Percentiles rank a stretch among this genome's conserved stretches.
phyloP scores from a whole-genome alignment of 352 stramenopile genomes.

The Phytophthora multivora region DNA sequence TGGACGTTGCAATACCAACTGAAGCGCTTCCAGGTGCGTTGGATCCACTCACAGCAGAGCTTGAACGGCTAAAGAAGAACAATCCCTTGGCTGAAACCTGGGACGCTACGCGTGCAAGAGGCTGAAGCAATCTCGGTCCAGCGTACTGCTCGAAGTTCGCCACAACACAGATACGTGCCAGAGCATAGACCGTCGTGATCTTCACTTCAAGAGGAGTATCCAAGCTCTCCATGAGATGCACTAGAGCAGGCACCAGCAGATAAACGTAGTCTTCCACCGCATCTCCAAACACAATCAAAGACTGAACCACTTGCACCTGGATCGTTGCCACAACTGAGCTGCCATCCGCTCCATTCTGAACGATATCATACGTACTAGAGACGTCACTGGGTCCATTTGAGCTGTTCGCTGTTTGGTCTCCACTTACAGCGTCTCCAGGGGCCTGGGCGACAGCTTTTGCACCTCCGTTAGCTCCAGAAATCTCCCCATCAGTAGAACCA shows the following conservation, averaged over 20 bases:
- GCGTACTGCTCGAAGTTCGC: constrained; percentile 83
- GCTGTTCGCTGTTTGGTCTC: constrained; percentile 1
- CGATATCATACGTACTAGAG: constrained; percentile 38
- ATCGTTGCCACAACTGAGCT: constrained; percentile 38
- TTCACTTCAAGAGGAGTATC: constrained; percentile 85
- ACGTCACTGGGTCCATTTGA: constrained; percentile 26
- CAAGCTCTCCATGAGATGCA: constrained; percentile 93
- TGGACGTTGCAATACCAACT: constrained; percentile 56
- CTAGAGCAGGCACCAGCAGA: constrained; percentile 92
- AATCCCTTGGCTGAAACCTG: constrained; percentile 76
- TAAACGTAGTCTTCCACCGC: constrained; percentile 95
- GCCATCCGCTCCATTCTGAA: constrained; percentile 28
- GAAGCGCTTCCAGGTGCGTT: constrained; percentile 21
- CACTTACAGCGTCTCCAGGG: constrained; percentile 18
- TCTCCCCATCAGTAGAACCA: constrained; percentile 47
- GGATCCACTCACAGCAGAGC: constrained; percentile 7
- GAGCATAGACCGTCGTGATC: constrained; percentile 71
- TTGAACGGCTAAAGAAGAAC: constrained; percentile 65
- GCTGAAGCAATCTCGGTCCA: constrained; percentile 71
- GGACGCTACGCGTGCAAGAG: constrained; percentile 70
- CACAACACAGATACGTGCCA: constrained; percentile 68
- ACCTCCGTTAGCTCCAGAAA: constrained; percentile 16
- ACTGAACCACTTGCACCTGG: constrained; percentile 86
- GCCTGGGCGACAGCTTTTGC: constrained; percentile 15
- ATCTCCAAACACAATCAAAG: constrained; percentile 91